Percentiles rank a stretch among this genome's conserved stretches.
phyloP scores from a whole-genome alignment of 2,329 filamentous ascomycete species.

The Botrytis deweyae region DNA sequence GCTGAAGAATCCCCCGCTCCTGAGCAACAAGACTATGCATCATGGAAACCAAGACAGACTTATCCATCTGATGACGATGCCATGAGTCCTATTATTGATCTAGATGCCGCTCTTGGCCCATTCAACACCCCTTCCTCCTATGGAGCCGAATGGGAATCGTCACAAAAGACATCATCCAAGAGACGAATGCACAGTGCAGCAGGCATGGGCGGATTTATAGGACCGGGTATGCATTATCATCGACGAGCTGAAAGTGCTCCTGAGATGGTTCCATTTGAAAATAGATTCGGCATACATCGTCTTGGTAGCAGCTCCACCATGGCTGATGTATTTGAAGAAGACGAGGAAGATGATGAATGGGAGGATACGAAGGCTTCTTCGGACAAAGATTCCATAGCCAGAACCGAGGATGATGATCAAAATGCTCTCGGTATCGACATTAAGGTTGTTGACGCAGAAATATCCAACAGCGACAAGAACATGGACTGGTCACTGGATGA shows the following conservation, averaged over 20 bases:
- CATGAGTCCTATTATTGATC: conserved; percentile 80
- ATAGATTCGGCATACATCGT: conserved; percentile 58
- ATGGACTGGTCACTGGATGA: conserved; percentile 46
- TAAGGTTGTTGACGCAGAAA: conserved; percentile 47
- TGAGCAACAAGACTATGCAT: conserved; percentile 35
- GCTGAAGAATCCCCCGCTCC: conserved; percentile 22
- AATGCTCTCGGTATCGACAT: conserved; percentile 45
- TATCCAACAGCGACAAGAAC: conserved; percentile 40
- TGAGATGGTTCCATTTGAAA: conserved; percentile 61
- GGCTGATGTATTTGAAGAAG: conserved; percentile 85
- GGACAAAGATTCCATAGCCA: conserved; percentile 39
- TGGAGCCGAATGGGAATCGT: conserved; percentile 66
- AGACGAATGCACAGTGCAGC: conserved; percentile 76
- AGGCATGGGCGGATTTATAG: conserved; percentile 65
- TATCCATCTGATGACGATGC: conserved; percentile 57
- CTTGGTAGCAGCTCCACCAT: conserved; percentile 70
- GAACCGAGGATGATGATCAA: conserved; percentile 41
- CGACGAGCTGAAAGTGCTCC: conserved; percentile 78
- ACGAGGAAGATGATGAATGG: conserved; percentile 61
- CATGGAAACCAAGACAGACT: conserved; percentile 44
- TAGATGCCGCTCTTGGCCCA: conserved; percentile 89
- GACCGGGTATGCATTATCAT: conserved; percentile 73
- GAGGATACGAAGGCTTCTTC: conserved; percentile 39
- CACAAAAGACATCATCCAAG: conserved; percentile 59
- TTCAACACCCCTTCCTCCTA: conserved; percentile 76